phyloP scores from a whole-genome alignment of 352 stramenopile genomes.

The Pythium rishiriense region DNA sequence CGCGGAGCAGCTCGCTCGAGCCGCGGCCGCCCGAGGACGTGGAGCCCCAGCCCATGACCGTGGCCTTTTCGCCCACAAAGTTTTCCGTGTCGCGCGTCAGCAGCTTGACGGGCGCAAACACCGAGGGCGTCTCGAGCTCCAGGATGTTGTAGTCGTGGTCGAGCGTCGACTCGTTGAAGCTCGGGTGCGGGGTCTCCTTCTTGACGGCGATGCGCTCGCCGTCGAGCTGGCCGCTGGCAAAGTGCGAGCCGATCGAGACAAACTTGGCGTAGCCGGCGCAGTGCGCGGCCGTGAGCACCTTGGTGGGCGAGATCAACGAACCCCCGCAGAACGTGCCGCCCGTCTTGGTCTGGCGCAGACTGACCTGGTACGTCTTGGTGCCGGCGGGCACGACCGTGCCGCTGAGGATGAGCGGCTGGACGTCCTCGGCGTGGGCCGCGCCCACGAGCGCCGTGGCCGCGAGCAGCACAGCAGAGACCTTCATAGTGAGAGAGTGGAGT shows the following conservation, averaged over 20 bases:
- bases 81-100: neutral
- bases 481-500: too few relatives aligned
- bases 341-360: conserved; percentile 15
- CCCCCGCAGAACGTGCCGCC: conserved; percentile 24
- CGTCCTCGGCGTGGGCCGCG: neutral
- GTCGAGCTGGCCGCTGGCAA: conserved; percentile 35
- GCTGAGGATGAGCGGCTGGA: conserved; percentile 45
- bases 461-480: neutral
- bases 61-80: conserved; percentile 27
- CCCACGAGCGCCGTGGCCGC: neutral
- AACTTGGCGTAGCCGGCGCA: conserved; percentile 41
- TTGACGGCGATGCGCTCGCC: conserved; percentile 33
- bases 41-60: conserved; percentile 26
- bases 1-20: conserved; percentile 35
- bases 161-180: too few relatives aligned
- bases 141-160: neutral
- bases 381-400: conserved; percentile 35
- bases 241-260: conserved; percentile 56
- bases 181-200: neutral
- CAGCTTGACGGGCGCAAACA: neutral
- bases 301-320: conserved; percentile 45
- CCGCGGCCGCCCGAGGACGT: conserved; percentile 25
- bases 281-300: conserved; percentile 46
- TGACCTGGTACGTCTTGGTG: conserved; percentile 34
- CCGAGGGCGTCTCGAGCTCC: neutral